A percentile compares a stretch with the other conserved stretches of the same genome.
phyloP scores from a whole-genome alignment of 345 rosid genomes.

The Pistacia integerrima region DNA sequence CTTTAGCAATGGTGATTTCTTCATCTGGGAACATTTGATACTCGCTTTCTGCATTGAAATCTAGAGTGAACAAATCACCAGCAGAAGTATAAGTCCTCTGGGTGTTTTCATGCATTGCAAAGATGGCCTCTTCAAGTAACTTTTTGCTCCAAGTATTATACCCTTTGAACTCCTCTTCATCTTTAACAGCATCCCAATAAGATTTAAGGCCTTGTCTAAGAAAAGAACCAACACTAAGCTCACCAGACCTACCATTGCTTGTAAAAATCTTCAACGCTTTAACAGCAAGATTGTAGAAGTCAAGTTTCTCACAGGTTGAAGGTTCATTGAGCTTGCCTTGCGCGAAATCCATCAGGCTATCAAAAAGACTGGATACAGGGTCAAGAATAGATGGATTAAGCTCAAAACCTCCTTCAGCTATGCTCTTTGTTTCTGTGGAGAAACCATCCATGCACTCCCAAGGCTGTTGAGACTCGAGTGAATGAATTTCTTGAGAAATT shows the following conservation, averaged over 20 bases:
- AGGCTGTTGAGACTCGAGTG: constrained; percentile 72
- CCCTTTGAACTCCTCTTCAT: constrained; percentile 34
- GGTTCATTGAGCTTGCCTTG: constrained; percentile 52
- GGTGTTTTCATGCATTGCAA: constrained; percentile 67
- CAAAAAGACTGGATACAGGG: constrained; percentile 61
- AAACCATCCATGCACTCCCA: constrained; percentile 97
- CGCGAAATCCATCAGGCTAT: constrained; percentile 76
- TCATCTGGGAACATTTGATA: constrained; percentile 90
- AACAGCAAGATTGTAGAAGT: constrained; percentile 37
- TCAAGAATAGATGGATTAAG: constrained; percentile 50
- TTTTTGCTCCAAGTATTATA: constrained; percentile 55
- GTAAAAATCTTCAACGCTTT: constrained; percentile 40
- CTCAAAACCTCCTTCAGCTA: constrained; percentile 82
- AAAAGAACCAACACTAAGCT: constrained; percentile 65
- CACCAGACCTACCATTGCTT: constrained; percentile 33
- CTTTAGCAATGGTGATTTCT: constrained; percentile 95
- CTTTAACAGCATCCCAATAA: constrained; percentile 49
- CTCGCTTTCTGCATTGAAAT: constrained; percentile 85
- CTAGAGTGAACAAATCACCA: constrained; percentile 68
- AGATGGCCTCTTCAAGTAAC: constrained; percentile 69
- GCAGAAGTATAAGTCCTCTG: constrained; percentile 95
- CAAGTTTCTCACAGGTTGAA: constrained; percentile 13
- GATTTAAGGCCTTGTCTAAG: constrained; percentile 56
- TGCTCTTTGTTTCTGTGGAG: constrained; percentile 48
- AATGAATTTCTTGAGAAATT: constrained; percentile 66